Conservation (phyloP, 306 rosid genomes). For the Cercis canadensis region DNA sequence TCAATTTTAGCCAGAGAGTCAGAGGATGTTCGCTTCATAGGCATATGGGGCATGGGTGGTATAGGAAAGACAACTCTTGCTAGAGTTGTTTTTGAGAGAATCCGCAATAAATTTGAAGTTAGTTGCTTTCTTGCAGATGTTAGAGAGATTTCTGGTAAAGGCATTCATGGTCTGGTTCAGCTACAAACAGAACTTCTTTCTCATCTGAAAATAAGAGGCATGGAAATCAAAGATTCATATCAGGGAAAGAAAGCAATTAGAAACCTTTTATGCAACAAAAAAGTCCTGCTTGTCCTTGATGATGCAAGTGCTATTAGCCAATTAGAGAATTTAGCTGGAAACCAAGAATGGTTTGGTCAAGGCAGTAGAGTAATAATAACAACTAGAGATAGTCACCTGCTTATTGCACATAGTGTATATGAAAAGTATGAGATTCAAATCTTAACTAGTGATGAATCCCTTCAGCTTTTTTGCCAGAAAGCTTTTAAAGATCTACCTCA, state of each 20-base stretch:
- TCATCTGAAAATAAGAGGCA: fast-evolving
- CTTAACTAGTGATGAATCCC: neutral
- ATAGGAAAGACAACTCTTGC: neutral
- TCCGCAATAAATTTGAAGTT: neutral
- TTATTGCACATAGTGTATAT: neutral
- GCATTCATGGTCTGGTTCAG: neutral
- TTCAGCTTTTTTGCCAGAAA: neutral
- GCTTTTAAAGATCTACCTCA: neutral
- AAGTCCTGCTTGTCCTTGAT: slow-evolving; percentile 6
- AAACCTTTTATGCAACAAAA: neutral
- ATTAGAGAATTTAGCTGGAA: neutral
- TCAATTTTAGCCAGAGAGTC: neutral
- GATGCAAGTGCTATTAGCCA: neutral
- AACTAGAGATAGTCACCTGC: neutral
- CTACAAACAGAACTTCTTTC: neutral
- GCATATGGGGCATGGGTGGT: neutral
- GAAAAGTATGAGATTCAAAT: too few species aligned
- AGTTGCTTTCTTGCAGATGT: neutral
- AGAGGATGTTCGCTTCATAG: neutral
- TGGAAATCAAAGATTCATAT: fast-evolving
- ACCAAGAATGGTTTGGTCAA: neutral
- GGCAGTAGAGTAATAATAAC: slow-evolving; percentile 1
- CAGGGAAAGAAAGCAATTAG: neutral
- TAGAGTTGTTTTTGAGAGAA: neutral
- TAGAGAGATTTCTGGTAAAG: neutral